Evolutionary conservation across 2,329 filamentous ascomycete species (phyloP), one percentile per base, ranked within the genome.

Genomic region (Colletotrichum sidae): DNA sequence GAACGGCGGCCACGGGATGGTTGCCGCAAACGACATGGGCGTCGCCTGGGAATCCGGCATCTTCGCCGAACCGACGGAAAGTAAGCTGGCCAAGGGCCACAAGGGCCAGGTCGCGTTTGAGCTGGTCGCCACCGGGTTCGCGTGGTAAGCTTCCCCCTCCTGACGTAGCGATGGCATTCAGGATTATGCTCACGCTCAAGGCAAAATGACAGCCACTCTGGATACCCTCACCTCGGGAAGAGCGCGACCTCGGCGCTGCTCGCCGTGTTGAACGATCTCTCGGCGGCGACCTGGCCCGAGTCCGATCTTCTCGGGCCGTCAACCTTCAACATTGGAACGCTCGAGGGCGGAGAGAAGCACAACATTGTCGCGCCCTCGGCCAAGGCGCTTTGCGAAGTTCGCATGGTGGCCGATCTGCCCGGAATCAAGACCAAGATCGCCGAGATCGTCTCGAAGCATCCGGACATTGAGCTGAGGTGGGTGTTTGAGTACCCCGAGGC

Each of bases 271-370:
- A 70, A 71, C 35, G 74, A 77, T 8, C 73, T 79, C 2, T 69
- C 69, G 6, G 70, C 74, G 0, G 69, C 72, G 2, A 62, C 69
- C 2, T 77, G 73, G 68, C 78, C 78, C 0, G 67, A 69, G 0
- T 79, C 77, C 0, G 73, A 78, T 9, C 71, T 80, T 1, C 72
- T 80, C 4, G 78, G 78, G 0, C 74, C 75, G 2, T 78, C 78
- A 3, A 80, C 78, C 4, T 75, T 80, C 52, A 78, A 80, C 64
- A 75, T 77, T 34, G 78, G 78, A 8, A 78, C 74, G 39, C 72
- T 81, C 6, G 67, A 76, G 44, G 78, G 78, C 25, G 78, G 78
- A 3, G 77, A 73, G 46, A 75, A 72, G 55, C 78, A 79, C 68
- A 79, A 80, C 63, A 76, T 81, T 50, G 69, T 81, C 4, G 77